phyloP scores from a whole-genome alignment of 768 basidiomycete species.

The Auriscalpium orientale region DNA sequence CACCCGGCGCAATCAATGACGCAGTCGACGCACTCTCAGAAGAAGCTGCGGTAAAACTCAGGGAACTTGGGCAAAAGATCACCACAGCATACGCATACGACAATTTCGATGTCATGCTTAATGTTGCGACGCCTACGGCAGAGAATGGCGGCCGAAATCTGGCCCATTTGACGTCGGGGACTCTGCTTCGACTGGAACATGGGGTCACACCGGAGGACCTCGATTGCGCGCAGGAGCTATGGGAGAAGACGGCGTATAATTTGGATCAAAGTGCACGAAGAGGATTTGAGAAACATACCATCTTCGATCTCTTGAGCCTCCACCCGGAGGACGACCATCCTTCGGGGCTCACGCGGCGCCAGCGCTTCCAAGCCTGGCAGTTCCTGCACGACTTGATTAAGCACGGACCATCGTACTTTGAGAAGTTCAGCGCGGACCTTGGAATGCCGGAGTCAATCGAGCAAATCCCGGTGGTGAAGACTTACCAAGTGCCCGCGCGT shows the following conservation, averaged over 20 bases:
- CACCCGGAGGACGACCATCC: not conserved
- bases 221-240: no score
- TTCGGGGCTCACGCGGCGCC: not conserved
- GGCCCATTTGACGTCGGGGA: not conserved
- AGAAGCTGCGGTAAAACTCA: not conserved
- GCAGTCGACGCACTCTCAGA: not conserved
- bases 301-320: no score
- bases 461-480: slow-evolving; percentile 8
- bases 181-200: slow-evolving; percentile 22
- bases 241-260: no score
- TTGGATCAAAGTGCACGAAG: no score
- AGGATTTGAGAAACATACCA: no score
- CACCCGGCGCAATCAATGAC: not conserved
- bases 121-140: not conserved
- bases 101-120: not conserved
- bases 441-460: slow-evolving; percentile 12
- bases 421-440: not conserved
- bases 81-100: not conserved
- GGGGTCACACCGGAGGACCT: slow-evolving; percentile 4
- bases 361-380: slow-evolving; percentile 17
- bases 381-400: slow-evolving; percentile 21
- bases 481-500: not conserved
- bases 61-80: not conserved
- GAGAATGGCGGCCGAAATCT: not conserved
- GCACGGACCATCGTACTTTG: slow-evolving; percentile 18